These are phyloP conservation scores for Phialemonium atrogriseum DNA, from an alignment of 2,329 filamentous ascomycete species.

Conservation along the genomic window DNA sequence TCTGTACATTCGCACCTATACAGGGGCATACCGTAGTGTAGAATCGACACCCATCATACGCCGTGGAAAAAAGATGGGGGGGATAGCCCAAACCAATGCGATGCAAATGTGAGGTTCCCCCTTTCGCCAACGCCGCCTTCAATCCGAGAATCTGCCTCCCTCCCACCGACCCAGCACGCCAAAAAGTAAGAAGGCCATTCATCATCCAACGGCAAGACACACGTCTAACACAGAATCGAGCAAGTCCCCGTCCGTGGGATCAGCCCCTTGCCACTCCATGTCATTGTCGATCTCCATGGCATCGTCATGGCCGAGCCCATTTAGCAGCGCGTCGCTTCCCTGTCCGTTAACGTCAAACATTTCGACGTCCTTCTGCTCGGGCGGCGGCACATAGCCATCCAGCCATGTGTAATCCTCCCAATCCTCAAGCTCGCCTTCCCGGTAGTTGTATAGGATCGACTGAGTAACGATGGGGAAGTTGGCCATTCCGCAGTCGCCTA, in stretches of 20 bases:
- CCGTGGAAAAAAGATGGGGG: background rate
- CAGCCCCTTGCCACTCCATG: constrained; percentile 55
- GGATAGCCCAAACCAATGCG: too few species aligned
- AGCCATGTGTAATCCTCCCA: constrained; percentile 53
- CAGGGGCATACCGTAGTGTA: too few species aligned
- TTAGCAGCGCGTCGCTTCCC: constrained; percentile 29
- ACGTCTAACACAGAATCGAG: constrained; percentile 51
- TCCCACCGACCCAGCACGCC: constrained; percentile 2
- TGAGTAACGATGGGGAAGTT: constrained; percentile 70
- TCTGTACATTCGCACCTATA: too few species aligned
- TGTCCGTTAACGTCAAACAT: constrained; percentile 26
- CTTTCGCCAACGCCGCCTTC: constrained; percentile 5
- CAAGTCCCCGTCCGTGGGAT: constrained; percentile 38
- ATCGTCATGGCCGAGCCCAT: constrained; percentile 39
- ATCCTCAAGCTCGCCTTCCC: constrained; percentile 67
- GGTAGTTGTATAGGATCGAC: constrained; percentile 60
- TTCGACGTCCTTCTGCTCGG: constrained; percentile 20
- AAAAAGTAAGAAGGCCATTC: too few species aligned
- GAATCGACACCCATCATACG: too few species aligned
- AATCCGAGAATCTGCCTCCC: background rate
- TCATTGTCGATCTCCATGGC: constrained; percentile 54
- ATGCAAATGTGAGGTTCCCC: too few species aligned
- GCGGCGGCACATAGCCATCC: constrained; percentile 24
- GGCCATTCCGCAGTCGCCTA: constrained; percentile 67
- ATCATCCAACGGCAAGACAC: constrained; percentile 37